Base-by-base conservation (phyloP, 371 early-diverging fungal species). In the Mortierella sp. region DNA sequence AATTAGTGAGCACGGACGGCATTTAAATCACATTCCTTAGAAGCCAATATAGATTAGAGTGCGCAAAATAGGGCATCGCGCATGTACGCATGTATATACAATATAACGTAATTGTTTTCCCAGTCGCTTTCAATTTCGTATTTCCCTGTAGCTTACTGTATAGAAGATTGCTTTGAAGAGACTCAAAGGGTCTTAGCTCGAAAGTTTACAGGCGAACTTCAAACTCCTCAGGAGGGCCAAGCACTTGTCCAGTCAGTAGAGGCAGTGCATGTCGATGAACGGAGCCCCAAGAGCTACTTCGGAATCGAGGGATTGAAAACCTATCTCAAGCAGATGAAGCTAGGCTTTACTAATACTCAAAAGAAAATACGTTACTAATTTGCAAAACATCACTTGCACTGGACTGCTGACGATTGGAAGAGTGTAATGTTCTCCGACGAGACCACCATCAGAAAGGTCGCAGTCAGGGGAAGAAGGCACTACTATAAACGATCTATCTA, bases 1-100 rank as follows among this genome's bases (percentile, higher is more conserved):
- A 87, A 40, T 83, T 90, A 16, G 87, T 91, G 66, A 85, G 78
- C 63, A 85, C 84, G 0, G 89, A 91, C 64, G 91, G 91, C 10
- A 72, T 86, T 5, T 89, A 84, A 39, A 47, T 49, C 12, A 28
- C 22, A 28, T 40, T 14, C 22, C n/a, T 22, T 22, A 12, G 12
- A 24, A 24, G 22, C 2, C 57, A 55, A 55, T 55, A 28, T 11
- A n/a, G n/a, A 18, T 24, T 55, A 55, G 57, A 55, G 47, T 18
- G 18, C 47, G 20, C 14, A 47, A 47, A 12, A 47, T 35, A 35
- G 35, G 35, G 35, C 35, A 35, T 35, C 35, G 35, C 35, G 35
- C 35, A 35, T 35, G 35, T 35, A 8, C 35, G 35, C 35, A 35
- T 35, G 35, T 35, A 8, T 35, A 35, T 35, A 35, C 35, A 35